Evolutionary conservation across 768 basidiomycete genomes (phyloP), one percentile per base, ranked within the genome.

Genomic region (Boletus edulis): DNA sequence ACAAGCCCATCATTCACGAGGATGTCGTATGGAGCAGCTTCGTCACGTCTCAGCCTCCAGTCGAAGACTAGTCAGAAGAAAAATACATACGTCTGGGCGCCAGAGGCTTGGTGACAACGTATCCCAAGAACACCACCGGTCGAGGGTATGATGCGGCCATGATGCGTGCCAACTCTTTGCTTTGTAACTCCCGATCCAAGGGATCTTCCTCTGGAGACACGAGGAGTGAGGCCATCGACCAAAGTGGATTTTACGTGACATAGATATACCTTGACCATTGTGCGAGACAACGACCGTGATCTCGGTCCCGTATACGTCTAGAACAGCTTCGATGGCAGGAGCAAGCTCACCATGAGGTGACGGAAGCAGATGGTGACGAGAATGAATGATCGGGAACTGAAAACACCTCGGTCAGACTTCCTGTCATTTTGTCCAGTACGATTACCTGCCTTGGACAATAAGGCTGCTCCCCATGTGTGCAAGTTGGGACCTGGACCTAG

Each of bases 261-360:
- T n/a, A n/a, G 34, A 54, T 67, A 49, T 57, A 87, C 90, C 90
- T 79, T 96, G 94, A 7, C 94, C 94, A 66, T 96, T 95, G 61
- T 96, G 94, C 0, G 91, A 80, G 11, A 95, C 89, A n/a, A 95
- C 76, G 0, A 94, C 91, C 6, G 85, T 86, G 17, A 94, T 82
- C 49, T 81, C 78, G 1, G 84, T 86, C 1, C 92, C 91, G 59
- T 84, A 87, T 8, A 92, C 76, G 49, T 94, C 87, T 14, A 95
- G 73, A 3, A 89, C 79, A 4, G 92, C 92, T 69, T 92, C 89
- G 32, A 95, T 95, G 2, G 92, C 92, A 0, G 92, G 92, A 3
- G 91, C 92, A 24, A 95, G 83, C 67, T 94, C 93, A 9, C 90
- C 89, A 52, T 80, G 68, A 18, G 94, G 94, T 1, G 92, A 94